phyloP scores from a whole-genome alignment of 805 yeast genomes.

The Saccharomycopsis fermentans region DNA sequence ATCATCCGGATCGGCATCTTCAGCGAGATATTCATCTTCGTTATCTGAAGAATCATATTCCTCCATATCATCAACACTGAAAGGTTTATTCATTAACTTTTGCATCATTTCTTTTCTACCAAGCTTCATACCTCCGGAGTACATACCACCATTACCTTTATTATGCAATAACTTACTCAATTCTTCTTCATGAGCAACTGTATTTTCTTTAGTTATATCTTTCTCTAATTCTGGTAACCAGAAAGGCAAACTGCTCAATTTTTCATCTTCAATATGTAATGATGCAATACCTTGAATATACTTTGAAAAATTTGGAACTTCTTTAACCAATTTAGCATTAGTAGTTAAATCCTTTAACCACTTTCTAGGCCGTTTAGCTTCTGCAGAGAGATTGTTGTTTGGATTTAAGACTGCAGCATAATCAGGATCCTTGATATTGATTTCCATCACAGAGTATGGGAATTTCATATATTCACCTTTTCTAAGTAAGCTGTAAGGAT shows the following conservation, averaged over 20 bases:
- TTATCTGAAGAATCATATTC: slow-evolving; percentile 46
- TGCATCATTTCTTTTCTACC: slow-evolving; percentile 1
- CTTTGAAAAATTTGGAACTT: slow-evolving; percentile 66
- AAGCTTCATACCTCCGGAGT: neutral
- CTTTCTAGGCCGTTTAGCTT: slow-evolving; percentile 38
- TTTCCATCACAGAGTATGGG: slow-evolving; percentile 84
- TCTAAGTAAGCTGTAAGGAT: slow-evolving; percentile 65
- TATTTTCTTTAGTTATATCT: slow-evolving; percentile 70
- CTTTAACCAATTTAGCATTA: slow-evolving; percentile 70
- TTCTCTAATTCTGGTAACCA: slow-evolving; percentile 88
- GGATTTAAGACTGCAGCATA: slow-evolving; percentile 20
- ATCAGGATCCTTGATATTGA: slow-evolving; percentile 46
- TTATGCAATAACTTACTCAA: slow-evolving; percentile 42
- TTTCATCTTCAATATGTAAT: slow-evolving; percentile 81
- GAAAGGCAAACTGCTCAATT: slow-evolving; percentile 80
- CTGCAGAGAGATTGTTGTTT: slow-evolving; percentile 23
- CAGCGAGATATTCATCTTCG: slow-evolving; percentile 33
- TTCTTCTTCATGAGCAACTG: slow-evolving; percentile 64
- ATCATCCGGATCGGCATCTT: slow-evolving; percentile 23
- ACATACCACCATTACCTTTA: slow-evolving; percentile 15
- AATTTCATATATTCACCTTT: slow-evolving; percentile 78
- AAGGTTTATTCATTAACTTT: slow-evolving; percentile 4
- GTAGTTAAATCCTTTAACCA: slow-evolving; percentile 87
- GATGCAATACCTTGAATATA: slow-evolving; percentile 89
- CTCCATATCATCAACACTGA: slow-evolving; percentile 39